phyloP scores from a whole-genome alignment of 164 flowering plant species.

The Vitis rotundifolia region DNA sequence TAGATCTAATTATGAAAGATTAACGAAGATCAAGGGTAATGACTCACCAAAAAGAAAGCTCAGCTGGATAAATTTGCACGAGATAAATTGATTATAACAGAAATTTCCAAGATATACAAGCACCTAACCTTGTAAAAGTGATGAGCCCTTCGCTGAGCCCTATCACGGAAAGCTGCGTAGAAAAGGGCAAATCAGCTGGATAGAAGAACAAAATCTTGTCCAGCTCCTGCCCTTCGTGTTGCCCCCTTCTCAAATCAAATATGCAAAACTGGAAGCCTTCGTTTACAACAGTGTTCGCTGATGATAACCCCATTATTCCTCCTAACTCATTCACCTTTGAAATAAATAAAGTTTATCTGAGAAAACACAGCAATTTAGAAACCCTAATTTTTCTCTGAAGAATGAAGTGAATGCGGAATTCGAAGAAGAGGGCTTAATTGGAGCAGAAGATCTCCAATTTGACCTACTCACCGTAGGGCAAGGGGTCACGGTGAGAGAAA shows the following conservation, averaged over 20 bases:
- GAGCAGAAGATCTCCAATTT: too few species aligned
- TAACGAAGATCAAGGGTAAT: too few species aligned
- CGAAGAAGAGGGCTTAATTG: too few species aligned
- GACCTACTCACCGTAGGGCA: too few species aligned
- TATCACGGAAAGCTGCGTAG: slow-evolving; percentile 77
- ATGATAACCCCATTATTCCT: slow-evolving; percentile 58
- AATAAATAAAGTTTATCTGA: not conserved
- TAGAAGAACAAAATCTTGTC: slow-evolving; percentile 89
- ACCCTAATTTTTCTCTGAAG: too few species aligned
- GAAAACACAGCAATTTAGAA: too few species aligned
- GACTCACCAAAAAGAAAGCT: not conserved
- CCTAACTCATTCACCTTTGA: slow-evolving; percentile 7
- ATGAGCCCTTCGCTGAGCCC: slow-evolving; percentile 97
- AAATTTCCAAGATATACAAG: not conserved
- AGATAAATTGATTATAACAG: too few species aligned
- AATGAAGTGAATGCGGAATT: too few species aligned
- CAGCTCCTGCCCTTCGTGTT: slow-evolving; percentile 85
- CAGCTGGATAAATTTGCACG: not conserved
- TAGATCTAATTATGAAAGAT: too few species aligned
- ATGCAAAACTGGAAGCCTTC: slow-evolving; percentile 66
- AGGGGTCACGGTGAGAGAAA: too few species aligned
- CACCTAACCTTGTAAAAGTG: slow-evolving; percentile 76
- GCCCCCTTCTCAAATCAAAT: slow-evolving; percentile 88
- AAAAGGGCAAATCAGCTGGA: slow-evolving; percentile 74
- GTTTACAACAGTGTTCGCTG: slow-evolving; percentile 29